Evolutionary conservation across 2,329 filamentous ascomycete species (phyloP), one percentile per base, ranked within the genome.

Genomic region (Coniochaeta sp.): DNA sequence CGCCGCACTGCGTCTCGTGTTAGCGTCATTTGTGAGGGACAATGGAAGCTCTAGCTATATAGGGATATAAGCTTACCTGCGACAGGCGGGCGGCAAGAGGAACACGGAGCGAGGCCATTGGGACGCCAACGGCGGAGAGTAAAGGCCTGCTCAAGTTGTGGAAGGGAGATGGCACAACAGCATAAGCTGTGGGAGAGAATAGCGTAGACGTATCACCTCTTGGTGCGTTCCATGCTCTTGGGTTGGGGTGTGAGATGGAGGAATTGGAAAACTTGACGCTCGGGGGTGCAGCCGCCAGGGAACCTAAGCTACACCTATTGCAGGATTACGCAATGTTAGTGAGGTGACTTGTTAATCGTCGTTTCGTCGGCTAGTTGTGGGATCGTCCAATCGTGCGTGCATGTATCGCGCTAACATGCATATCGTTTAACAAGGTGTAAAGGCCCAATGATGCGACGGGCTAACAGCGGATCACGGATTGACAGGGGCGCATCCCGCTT

Each of bases 151-250:
- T 48, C 45, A 31, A 22, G 45, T 10, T 31, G 30, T 28, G 6
- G 6, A 31, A 20, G n/a, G 27, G 14, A 31, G 28, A 26, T 31
- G 16, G 28, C 26, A 48, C 45, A 31, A 31, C 45, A 31, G 38
- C 38, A 24, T 26, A 42, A 26, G 45, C 45, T 48, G 45, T 22
- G 45, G 13, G 27, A 42, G 45, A 20, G 16, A 32, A 32, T 24
- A 48, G 45, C 24, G 27, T 31, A 5, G 26, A 28, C 30, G 45
- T 42, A 42, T 48, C 45, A 48, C 45, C 45, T 30, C 24, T 22
- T 30, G 45, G 18, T 48, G 45, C 45, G 28, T 28, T 30, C 45
- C 45, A 48, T 48, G 28, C 38, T n/a, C n/a, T 26, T 48, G 45
- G 24, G 45, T 26, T 38, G 33, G 28, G 16, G n/a, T 13, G 20